A percentile compares a stretch with the other conserved stretches of the same genome.
phyloP scores from a whole-genome alignment of 441 rosid species.

The Iberis amara region DNA sequence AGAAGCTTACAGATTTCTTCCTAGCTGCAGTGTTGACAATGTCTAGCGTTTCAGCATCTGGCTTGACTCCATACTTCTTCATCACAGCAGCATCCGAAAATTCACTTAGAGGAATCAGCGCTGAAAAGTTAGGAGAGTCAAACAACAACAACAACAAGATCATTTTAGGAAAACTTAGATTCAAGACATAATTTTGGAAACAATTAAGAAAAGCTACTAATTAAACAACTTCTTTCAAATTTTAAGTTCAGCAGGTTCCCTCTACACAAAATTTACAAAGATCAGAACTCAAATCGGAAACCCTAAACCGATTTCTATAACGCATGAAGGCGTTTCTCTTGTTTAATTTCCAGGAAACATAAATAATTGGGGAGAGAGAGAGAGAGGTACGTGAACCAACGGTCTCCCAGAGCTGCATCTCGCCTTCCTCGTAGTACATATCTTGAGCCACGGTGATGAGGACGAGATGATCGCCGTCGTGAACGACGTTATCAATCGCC shows the following conservation, averaged over 20 bases:
- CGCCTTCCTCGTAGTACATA: constrained; percentile 66
- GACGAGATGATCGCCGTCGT: constrained; percentile 71
- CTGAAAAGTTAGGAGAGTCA: constrained; percentile 37
- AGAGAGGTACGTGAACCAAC: constrained; percentile 68
- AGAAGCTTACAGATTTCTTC: constrained; percentile 44
- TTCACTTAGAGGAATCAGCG: constrained; percentile 64
- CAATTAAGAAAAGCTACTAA: too few species aligned
- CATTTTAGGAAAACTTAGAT: neutral
- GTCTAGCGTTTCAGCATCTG: constrained; percentile 72
- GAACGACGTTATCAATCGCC: constrained; percentile 74
- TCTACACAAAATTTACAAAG: too few species aligned
- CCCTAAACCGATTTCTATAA: too few species aligned
- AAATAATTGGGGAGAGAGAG: neutral
- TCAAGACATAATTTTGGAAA: too few species aligned
- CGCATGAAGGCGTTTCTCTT: too few species aligned
- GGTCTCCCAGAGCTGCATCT: constrained; percentile 84
- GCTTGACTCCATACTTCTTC: constrained; percentile 76
- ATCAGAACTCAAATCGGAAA: too few species aligned
- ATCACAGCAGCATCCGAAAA: constrained; percentile 47
- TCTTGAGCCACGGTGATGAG: constrained; percentile 53
- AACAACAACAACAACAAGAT: neutral
- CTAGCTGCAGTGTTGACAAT: constrained; percentile 48
- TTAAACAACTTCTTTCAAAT: too few species aligned
- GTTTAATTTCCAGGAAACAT: too few species aligned
- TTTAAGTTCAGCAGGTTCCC: too few species aligned